Conservation (phyloP, 169 alveolate species). For the Plasmodium cynomolgi region DNA sequence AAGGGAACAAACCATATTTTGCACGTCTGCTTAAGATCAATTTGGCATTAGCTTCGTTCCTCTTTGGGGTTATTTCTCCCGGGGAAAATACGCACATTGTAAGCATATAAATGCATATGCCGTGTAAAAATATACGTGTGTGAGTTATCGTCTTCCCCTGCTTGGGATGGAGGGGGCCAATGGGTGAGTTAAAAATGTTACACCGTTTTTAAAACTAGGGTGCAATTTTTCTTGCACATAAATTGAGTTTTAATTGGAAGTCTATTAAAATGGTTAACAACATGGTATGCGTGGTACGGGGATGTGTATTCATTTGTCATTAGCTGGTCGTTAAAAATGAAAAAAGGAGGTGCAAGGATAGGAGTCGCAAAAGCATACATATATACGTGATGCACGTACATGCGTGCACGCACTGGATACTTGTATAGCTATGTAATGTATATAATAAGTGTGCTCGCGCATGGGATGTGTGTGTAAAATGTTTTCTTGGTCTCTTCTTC, state of each 20-base stretch:
- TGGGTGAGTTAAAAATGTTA: neutral
- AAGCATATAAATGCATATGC: neutral
- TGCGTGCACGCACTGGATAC: neutral
- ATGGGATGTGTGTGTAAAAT: neutral
- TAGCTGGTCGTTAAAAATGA: constrained; percentile 33
- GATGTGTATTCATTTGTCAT: constrained; percentile 1
- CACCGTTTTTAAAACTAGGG: constrained; percentile 19
- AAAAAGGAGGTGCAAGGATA: neutral
- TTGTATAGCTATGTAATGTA: neutral
- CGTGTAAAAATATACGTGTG: neutral
- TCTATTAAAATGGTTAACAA: constrained; percentile 35
- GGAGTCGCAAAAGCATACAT: neutral
- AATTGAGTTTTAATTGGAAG: constrained; percentile 13
- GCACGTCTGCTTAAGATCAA: neutral
- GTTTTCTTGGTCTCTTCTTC: neutral
- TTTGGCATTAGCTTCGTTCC: neutral
- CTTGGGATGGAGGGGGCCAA: neutral
- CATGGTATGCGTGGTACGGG: neutral
- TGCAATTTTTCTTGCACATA: constrained; percentile 13
- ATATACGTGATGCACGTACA: neutral
- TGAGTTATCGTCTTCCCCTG: neutral
- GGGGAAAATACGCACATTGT: neutral
- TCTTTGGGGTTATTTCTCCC: neutral
- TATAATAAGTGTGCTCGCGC: neutral
- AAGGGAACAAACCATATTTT: neutral